phyloP scores from a whole-genome alignment of 2,329 filamentous ascomycete species.

The Fusarium goolgardi region DNA sequence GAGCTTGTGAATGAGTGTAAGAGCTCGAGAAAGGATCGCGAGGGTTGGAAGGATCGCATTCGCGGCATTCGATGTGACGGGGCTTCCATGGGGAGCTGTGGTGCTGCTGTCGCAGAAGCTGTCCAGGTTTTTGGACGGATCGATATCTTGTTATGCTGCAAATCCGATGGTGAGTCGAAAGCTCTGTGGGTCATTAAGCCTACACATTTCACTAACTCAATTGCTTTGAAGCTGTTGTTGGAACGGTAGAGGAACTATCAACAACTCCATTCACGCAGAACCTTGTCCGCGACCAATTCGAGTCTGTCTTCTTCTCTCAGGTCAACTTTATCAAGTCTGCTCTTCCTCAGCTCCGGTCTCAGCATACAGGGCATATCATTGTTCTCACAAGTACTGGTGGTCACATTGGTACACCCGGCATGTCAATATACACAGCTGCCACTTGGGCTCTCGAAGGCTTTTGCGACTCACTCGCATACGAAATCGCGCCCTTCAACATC shows the following conservation, averaged over 20 bases:
- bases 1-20: constrained; percentile 79
- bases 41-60: constrained; percentile 85
- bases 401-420: constrained; percentile 90
- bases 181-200: background rate
- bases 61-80: constrained; percentile 73
- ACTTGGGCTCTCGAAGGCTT: constrained; percentile 97
- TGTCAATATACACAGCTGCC: constrained; percentile 90
- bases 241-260: constrained; percentile 89
- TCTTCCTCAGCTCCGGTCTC: constrained; percentile 80
- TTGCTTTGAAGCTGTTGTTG: constrained; percentile 76
- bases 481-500: constrained; percentile 96
- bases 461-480: constrained; percentile 94
- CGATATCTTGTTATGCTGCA: constrained; percentile 91
- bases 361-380: constrained; percentile 89
- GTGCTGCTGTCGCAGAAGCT: constrained; percentile 87
- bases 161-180: constrained; percentile 75
- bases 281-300: constrained; percentile 90
- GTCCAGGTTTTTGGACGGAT: constrained; percentile 85
- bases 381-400: constrained; percentile 90
- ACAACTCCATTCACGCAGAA: constrained; percentile 78
- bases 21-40: constrained; percentile 70
- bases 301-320: constrained; percentile 93
- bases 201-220: constrained; percentile 28
- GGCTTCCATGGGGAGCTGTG: constrained; percentile 75
- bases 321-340: constrained; percentile 95